Conservation (phyloP, 805 yeast species). For the Wickerhamomyces subpelliculosus region DNA sequence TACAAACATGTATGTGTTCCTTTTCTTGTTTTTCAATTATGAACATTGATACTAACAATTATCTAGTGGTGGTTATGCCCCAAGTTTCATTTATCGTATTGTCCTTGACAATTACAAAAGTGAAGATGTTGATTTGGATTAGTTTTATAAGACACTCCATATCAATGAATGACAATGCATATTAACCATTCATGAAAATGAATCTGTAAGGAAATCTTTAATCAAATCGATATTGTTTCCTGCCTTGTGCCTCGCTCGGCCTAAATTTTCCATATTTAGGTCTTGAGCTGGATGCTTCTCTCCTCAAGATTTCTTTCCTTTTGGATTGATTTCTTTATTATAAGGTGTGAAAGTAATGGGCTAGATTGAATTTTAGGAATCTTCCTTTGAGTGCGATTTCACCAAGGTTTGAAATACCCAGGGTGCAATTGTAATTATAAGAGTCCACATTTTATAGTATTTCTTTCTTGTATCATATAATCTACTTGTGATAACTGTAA, state of each 20-base stretch:
- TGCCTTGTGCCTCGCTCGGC: conserved; percentile 68
- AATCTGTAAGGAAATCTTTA: too few relatives aligned
- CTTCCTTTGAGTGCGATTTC: conserved; percentile 57
- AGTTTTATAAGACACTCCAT: conserved; percentile 3
- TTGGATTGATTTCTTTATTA: too few relatives aligned
- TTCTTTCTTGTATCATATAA: too few relatives aligned
- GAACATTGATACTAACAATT: conserved; percentile 8
- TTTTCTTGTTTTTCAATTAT: neutral
- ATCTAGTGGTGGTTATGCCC: conserved; percentile 80
- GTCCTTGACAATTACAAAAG: conserved; percentile 90
- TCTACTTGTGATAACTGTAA: too few relatives aligned
- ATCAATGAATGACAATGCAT: neutral
- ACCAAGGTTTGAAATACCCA: conserved; percentile 23
- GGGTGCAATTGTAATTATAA: conserved; percentile 23
- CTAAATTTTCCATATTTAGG: conserved; percentile 21
- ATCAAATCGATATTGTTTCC: too few relatives aligned
- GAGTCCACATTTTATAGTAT: conserved; percentile 18
- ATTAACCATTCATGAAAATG: too few relatives aligned
- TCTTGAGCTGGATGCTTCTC: conserved; percentile 58
- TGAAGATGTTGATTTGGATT: conserved; percentile 65
- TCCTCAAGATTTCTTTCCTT: neutral
- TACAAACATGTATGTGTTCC: conserved; percentile 58
- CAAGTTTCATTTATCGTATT: conserved; percentile 90
- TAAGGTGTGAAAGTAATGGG: conserved; percentile 40
- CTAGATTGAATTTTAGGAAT: conserved; percentile 30